Conservation (phyloP, 805 yeast species). For the Metschnikowia shivogae region DNA sequence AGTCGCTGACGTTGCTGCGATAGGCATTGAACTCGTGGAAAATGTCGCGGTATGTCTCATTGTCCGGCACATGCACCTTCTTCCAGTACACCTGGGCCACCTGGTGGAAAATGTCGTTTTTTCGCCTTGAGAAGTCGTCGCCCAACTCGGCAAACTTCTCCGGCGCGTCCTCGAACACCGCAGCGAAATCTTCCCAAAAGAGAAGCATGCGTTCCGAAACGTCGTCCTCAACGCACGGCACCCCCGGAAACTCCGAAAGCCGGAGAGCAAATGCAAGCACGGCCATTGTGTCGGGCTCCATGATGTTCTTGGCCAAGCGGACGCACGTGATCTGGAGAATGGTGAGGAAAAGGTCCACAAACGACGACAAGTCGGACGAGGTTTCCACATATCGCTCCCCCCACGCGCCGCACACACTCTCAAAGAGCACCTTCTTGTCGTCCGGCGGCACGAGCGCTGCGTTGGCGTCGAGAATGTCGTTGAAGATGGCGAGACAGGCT, state of each 20-base stretch:
- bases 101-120: slow-evolving; percentile 41
- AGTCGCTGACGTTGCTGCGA: slow-evolving; percentile 72
- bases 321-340: slow-evolving; percentile 47
- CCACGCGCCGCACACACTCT: slow-evolving; percentile 44
- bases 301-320: slow-evolving; percentile 37
- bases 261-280: slow-evolving; percentile 48
- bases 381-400: slow-evolving; percentile 37
- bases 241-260: slow-evolving; percentile 53
- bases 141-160: slow-evolving; percentile 18
- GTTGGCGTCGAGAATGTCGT: slow-evolving; percentile 46
- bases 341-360: slow-evolving; percentile 43
- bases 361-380: slow-evolving; percentile 22
- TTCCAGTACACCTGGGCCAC: slow-evolving; percentile 65
- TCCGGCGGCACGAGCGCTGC: slow-evolving; percentile 35
- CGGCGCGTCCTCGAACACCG: slow-evolving; percentile 33
- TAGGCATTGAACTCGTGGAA: slow-evolving; percentile 61
- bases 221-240: slow-evolving; percentile 57
- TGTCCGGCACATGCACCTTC: slow-evolving; percentile 50
- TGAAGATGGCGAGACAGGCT: slow-evolving; percentile 22
- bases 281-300: slow-evolving; percentile 30
- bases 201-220: slow-evolving; percentile 49
- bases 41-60: slow-evolving; percentile 25
- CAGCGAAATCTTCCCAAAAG: slow-evolving; percentile 69
- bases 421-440: slow-evolving; percentile 26
- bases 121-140: slow-evolving; percentile 13